A percentile compares a stretch with the other conserved stretches of the same genome.
These are phyloP conservation scores for Nannizziopsis arthrosporioides DNA, from an alignment of 2,329 filamentous ascomycete genomes.

Conservation along the genomic window DNA sequence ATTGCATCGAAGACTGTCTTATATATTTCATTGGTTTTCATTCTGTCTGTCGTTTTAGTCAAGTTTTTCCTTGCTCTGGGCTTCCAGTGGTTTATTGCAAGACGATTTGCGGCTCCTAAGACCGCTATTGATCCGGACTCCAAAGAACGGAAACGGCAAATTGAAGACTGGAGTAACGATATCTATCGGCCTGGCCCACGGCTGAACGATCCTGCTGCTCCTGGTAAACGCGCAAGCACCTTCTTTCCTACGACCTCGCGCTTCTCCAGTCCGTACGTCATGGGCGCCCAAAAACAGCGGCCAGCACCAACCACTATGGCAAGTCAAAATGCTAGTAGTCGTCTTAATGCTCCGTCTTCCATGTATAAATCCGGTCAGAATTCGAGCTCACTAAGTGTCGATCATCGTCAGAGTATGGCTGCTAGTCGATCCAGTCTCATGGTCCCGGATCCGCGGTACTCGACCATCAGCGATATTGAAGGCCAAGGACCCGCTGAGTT, in stretches of 20 bases:
- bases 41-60: constrained; percentile 72
- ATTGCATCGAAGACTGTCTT: constrained; percentile 96
- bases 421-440: constrained; percentile 49
- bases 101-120: constrained; percentile 70
- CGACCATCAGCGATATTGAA: constrained; percentile 50
- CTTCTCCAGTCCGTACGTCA: constrained; percentile 81
- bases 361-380: constrained; percentile 55
- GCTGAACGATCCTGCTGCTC: constrained; percentile 61
- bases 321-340: constrained; percentile 66
- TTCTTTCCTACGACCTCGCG: constrained; percentile 90
- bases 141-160: constrained; percentile 79
- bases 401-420: constrained; percentile 31
- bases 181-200: constrained; percentile 87
- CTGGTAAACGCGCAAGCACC: constrained; percentile 66
- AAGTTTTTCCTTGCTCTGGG: constrained; percentile 81
- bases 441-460: constrained; percentile 43
- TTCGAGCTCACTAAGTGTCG: constrained; percentile 43
- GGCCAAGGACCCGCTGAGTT: constrained; percentile 80
- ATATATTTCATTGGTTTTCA: constrained; percentile 84
- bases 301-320: constrained; percentile 83
- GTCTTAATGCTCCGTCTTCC: constrained; percentile 50
- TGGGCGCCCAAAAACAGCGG: constrained; percentile 42
- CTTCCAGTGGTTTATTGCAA: constrained; percentile 94
- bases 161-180: constrained; percentile 95
- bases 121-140: constrained; percentile 71